phyloP scores from a whole-genome alignment of 2,329 filamentous ascomycete genomes.

The Cucurbitaria berberidis region DNA sequence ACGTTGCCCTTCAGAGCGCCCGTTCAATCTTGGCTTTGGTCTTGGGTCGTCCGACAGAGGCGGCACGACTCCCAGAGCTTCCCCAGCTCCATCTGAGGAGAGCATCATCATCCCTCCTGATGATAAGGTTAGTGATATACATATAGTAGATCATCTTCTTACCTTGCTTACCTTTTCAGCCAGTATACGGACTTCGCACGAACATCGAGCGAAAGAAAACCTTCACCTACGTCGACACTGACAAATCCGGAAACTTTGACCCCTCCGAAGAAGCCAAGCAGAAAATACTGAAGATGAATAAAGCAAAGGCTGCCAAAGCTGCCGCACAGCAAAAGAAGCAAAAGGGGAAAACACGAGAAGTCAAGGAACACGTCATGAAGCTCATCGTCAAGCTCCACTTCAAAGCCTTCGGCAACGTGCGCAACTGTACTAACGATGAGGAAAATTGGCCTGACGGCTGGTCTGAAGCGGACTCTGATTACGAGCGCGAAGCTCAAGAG shows the following conservation, averaged over 20 bases:
- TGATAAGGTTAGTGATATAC: constrained; percentile 1
- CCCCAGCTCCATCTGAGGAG: constrained; percentile 17
- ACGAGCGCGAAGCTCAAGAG: constrained; percentile 14
- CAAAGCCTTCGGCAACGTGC: constrained; percentile 21
- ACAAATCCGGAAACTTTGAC: constrained; percentile 48
- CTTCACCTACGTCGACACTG: constrained; percentile 44
- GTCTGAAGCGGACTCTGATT: constrained; percentile 27
- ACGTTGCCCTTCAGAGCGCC: background rate
- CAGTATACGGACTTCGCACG: constrained; percentile 29
- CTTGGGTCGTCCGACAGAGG: constrained; percentile 11
- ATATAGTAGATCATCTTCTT: background rate
- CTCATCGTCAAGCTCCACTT: constrained; percentile 26
- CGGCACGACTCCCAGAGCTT: constrained; percentile 6
- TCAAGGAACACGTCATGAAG: constrained; percentile 16
- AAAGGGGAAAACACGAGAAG: constrained; percentile 9
- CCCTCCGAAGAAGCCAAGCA: constrained; percentile 25
- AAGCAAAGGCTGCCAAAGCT: constrained; percentile 19
- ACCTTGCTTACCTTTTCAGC: constrained; percentile 13
- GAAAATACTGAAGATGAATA: constrained; percentile 5
- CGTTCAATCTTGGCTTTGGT: constrained; percentile 9
- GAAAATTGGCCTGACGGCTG: constrained; percentile 38
- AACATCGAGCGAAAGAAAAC: constrained; percentile 28
- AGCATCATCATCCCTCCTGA: constrained; percentile 19
- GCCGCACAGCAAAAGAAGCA: constrained; percentile 14
- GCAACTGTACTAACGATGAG: constrained; percentile 30